A percentile compares a stretch with the other conserved stretches of the same genome.
Conservation (phyloP, 73 alveolate genomes). For the Paramecium octaurelia region DNA sequence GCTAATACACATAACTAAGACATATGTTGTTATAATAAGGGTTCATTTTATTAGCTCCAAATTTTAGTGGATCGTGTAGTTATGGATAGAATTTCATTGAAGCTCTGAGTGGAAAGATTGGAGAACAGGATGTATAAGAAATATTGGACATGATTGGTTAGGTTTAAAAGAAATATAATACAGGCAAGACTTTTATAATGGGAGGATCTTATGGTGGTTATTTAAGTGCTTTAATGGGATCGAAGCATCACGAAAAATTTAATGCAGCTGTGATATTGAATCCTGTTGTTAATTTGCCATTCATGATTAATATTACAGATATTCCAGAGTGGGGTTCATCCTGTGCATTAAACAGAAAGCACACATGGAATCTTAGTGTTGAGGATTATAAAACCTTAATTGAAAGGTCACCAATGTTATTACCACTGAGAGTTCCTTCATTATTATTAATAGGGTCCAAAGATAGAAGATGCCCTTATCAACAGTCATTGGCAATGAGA, state of each 20-base stretch:
- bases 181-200: conserved; percentile 15
- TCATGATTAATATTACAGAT: conserved; percentile 59
- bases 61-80: conserved; percentile 55
- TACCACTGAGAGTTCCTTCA: conserved; percentile 41
- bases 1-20: conserved; percentile 35
- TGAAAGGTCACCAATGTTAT: conserved; percentile 43
- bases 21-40: conserved; percentile 47
- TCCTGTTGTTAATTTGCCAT: conserved; percentile 52
- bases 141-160: conserved; percentile 48
- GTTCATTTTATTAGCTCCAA: conserved; percentile 40
- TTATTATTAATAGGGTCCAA: conserved; percentile 41
- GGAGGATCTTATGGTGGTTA: conserved; percentile 65
- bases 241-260: conserved; percentile 23
- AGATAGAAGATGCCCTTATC: conserved; percentile 58
- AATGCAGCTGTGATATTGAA: conserved; percentile 39
- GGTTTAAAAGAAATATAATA: background rate
- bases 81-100: conserved; percentile 52
- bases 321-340: conserved; percentile 62
- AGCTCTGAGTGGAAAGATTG: conserved; percentile 36
- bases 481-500: conserved; percentile 41
- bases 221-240: conserved; percentile 50
- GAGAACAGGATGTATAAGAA: conserved; percentile 41
- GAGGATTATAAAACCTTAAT: conserved; percentile 48
- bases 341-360: background rate
- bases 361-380: conserved; percentile 50